Percentiles rank a stretch among this genome's conserved stretches.
Evolutionary conservation across 345 rosid species (phyloP).

Genomic region (Erucastrum elatum): DNA sequence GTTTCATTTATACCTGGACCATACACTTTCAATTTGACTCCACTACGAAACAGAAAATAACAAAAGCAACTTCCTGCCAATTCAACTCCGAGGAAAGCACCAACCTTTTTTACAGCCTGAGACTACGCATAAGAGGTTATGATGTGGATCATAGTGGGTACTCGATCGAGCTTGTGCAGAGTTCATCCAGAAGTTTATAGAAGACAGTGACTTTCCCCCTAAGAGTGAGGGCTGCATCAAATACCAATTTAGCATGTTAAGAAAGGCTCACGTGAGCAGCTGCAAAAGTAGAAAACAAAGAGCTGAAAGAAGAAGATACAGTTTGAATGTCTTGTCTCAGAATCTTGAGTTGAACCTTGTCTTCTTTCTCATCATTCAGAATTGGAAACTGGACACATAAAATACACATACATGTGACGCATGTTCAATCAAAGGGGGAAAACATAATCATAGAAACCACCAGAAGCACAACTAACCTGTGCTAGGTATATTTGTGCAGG

Average conservation of each 20-base stretch:
- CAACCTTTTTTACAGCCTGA: constrained; percentile 81
- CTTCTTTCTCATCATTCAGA: constrained; percentile 63
- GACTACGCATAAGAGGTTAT: constrained; percentile 75
- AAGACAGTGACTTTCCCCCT: constrained; percentile 59
- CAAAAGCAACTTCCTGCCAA: neutral
- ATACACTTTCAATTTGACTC: neutral
- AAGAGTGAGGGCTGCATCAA: constrained; percentile 58
- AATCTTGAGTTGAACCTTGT: constrained; percentile 63
- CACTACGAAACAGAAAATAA: neutral
- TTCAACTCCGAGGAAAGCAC: neutral
- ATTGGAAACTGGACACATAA: constrained; percentile 55
- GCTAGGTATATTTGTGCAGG: constrained; percentile 75
- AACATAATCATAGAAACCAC: constrained; percentile 12
- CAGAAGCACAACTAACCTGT: constrained; percentile 52
- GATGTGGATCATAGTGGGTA: constrained; percentile 91
- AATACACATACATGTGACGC: neutral
- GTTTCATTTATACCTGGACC: neutral
- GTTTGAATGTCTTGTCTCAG: constrained; percentile 60
- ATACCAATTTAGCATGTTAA: constrained; percentile 21
- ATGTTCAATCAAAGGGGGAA: neutral
- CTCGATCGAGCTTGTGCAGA: constrained; percentile 73
- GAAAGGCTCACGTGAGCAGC: constrained; percentile 14
- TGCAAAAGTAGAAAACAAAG: constrained; percentile 6
- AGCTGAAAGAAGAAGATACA: constrained; percentile 40
- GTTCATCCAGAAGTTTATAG: constrained; percentile 93